Percentiles rank a stretch among this genome's conserved stretches.
Conservation (phyloP, 2,329 filamentous ascomycete species). For the Sporothrix variecibatus region DNA sequence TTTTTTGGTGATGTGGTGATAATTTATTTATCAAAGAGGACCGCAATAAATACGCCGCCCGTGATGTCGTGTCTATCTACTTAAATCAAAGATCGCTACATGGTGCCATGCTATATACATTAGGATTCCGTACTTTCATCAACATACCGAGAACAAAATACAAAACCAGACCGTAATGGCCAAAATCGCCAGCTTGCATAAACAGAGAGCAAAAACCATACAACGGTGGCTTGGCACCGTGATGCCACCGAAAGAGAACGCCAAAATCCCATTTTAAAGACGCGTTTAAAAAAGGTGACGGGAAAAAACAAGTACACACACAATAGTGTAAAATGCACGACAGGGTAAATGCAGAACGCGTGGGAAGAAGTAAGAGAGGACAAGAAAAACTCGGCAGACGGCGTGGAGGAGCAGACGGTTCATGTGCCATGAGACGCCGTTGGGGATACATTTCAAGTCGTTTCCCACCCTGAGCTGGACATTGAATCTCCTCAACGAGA, state of each 20-base stretch:
- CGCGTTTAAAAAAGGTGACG: background rate
- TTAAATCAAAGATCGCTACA: slow-evolving; percentile 1
- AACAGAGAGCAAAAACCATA: background rate
- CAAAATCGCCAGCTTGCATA: background rate
- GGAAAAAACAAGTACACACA: background rate
- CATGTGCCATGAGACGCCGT: background rate
- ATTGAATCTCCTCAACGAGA: background rate
- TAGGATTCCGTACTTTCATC: background rate
- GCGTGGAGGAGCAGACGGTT: background rate
- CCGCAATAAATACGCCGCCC: background rate
- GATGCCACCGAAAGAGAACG: background rate
- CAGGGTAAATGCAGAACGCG: background rate
- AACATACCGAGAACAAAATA: background rate
- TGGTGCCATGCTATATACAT: background rate
- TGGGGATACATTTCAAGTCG: too few relatives aligned
- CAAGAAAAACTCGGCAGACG: too few relatives aligned
- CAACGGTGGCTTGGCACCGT: background rate
- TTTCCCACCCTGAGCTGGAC: background rate
- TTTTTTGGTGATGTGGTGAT: background rate
- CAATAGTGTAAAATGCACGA: background rate
- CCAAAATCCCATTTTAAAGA: background rate
- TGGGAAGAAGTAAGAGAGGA: background rate
- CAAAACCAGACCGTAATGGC: background rate
- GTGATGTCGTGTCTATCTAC: slow-evolving; percentile 20
- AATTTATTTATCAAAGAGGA: background rate